These are phyloP conservation scores for Corymbia citriodora DNA, from an alignment of 441 rosid species.

Conservation along the genomic window DNA sequence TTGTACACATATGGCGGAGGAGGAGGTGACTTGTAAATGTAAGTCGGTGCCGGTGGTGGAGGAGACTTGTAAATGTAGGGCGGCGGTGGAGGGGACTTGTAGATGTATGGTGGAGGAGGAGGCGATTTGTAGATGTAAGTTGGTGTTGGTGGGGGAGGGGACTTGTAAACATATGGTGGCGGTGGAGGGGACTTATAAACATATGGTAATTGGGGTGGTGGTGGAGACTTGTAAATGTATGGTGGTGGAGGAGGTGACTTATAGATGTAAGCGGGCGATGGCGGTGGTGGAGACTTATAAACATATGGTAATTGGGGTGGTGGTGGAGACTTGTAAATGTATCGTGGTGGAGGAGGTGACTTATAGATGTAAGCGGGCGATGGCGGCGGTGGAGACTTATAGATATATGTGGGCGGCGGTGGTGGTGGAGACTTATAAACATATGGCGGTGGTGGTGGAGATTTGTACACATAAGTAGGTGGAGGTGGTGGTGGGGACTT, in stretches of 20 bases:
- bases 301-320: not conserved
- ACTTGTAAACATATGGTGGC: slow-evolving; percentile 1
- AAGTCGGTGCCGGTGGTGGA: not conserved
- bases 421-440: too few species aligned
- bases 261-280: not conserved
- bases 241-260: not conserved
- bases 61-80: slow-evolving; percentile 3
- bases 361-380: not conserved
- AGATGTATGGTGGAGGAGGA: not conserved
- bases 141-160: not conserved
- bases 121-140: slow-evolving; percentile 7
- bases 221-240: not conserved
- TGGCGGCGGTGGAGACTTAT: not conserved
- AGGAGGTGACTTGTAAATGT: slow-evolving; percentile 6
- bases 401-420: too few species aligned
- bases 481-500: too few species aligned
- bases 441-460: too few species aligned
- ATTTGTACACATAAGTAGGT: too few species aligned
- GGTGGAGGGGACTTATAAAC: not conserved
- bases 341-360: not conserved
- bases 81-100: not conserved
- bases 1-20: not conserved
- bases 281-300: not conserved
- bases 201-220: not conserved
- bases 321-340: not conserved